Evolutionary conservation across 148 eudicot species (phyloP), one percentile per base, ranked within the genome.

Genomic region (Salicornia ramosissima): DNA sequence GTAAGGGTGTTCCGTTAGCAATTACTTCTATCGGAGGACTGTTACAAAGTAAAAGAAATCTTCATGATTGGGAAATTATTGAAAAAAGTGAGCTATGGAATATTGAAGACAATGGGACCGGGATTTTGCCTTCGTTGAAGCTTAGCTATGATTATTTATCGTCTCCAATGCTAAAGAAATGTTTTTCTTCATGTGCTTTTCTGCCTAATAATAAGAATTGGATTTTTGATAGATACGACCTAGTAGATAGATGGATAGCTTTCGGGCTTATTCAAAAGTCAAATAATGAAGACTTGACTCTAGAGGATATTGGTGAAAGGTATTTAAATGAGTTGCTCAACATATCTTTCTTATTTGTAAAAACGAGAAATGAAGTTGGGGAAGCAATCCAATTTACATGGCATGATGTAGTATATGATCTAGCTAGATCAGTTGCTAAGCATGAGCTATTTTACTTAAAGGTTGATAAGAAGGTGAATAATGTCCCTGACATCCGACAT

Each of bases 381-480:
- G 68, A 64, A 12, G 8, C 26, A 24, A 10, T 12, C 22, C 10
- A 13, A 2, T 64, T 12, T 22, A 42, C 2, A 2, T n/a, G 43
- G 52, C 68, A 64, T 45, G 65, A 60, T 61, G 39, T 61, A 36
- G 65, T 61, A 26, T 39, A 36, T 62, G 69, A 46, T 24, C 21
- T 65, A 26, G 69, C 69, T 25, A 47, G 19, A 65, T 65, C 28
- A 10, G 22, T 45, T 5, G 21, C 19, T 16, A 25, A 6, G 34
- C 55, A 25, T 2, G 34, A 64, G 14, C 16, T 3, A 12, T 64
- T 64, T 3, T 22, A 18, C 1, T 26, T 64, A 31, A 34, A 64
- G 8, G 33, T 1, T 24, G 60, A 9, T 53, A 53, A 53, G 1
- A 36, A 10, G 4, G 57, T 24, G 4, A 28, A 21, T 13, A 0